These are phyloP conservation scores for Monotropa hypopitys DNA, from an alignment of 179 eudicot genomes.

Conservation along the genomic window DNA sequence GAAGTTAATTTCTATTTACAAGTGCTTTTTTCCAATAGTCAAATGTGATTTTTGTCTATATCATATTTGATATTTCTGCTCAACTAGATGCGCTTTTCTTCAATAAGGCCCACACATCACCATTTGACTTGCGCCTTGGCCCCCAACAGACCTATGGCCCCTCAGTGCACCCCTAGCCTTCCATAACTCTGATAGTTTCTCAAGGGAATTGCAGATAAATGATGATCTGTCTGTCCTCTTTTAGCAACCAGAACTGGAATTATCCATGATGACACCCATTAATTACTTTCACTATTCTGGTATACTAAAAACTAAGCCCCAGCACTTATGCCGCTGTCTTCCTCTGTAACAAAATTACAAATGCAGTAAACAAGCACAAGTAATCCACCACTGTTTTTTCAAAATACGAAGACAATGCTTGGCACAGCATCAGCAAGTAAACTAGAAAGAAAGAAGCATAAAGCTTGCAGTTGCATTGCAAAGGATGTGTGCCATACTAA, in stretches of 20 bases:
- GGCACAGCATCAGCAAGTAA: not conserved
- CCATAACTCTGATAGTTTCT: not conserved
- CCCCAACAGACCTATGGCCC: not conserved
- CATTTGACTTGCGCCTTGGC: not conserved
- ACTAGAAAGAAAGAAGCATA: not conserved
- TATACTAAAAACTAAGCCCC: too few species aligned
- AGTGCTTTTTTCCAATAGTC: not conserved
- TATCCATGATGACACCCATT: not conserved
- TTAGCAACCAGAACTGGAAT: not conserved
- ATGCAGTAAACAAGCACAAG: not conserved
- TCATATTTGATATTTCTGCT: not conserved
- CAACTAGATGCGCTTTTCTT: not conserved
- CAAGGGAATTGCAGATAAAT: not conserved
- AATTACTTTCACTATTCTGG: too few species aligned
- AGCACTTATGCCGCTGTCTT: too few species aligned
- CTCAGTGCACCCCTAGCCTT: not conserved
- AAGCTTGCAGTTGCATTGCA: not conserved
- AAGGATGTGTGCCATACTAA: not conserved
- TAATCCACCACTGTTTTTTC: not conserved
- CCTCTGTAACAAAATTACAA: not conserved
- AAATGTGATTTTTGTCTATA: not conserved
- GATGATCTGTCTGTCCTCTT: constrained; percentile 2
- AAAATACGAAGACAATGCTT: not conserved
- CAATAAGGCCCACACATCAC: not conserved
- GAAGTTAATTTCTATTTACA: not conserved